These are phyloP conservation scores for Exophiala oligosperma DNA, from an alignment of 2,329 filamentous ascomycete species.

Conservation along the genomic window DNA sequence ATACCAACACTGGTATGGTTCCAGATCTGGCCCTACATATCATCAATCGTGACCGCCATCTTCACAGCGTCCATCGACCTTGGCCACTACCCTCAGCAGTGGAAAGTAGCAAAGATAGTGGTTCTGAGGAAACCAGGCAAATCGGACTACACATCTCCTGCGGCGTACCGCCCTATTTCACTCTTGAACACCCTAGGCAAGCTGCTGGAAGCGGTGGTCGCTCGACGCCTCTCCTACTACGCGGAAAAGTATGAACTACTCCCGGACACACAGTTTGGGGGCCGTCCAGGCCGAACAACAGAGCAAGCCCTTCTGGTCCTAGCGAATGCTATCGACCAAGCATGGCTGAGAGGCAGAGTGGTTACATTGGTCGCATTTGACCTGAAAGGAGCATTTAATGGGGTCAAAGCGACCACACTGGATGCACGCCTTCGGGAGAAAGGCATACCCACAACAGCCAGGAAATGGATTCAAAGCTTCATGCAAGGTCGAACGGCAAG, in stretches of 20 bases:
- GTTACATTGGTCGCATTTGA: conserved; percentile 16
- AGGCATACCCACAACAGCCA: background rate
- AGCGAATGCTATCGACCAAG: conserved; percentile 22
- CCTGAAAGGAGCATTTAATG: background rate
- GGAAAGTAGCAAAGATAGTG: conserved; percentile 16
- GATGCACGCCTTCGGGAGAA: background rate
- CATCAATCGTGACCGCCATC: conserved; percentile 8
- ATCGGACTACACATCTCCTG: conserved; percentile 29
- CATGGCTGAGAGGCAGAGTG: conserved; percentile 21
- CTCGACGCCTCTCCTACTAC: conserved; percentile 23
- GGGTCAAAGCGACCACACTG: background rate
- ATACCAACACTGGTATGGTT: conserved; percentile 25
- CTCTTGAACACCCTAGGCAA: conserved; percentile 28
- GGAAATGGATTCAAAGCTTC: background rate
- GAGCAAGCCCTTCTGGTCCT: conserved; percentile 31
- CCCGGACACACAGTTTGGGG: conserved; percentile 29
- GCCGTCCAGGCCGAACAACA: conserved; percentile 22
- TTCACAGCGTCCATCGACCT: conserved; percentile 22
- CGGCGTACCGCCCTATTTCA: conserved; percentile 33
- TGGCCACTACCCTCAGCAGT: conserved; percentile 26
- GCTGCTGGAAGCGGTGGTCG: conserved; percentile 25
- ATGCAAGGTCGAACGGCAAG: background rate
- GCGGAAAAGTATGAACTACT: conserved; percentile 28
- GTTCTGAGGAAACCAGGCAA: conserved; percentile 28
- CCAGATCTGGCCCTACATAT: conserved; percentile 9